Conservation (phyloP, 2,329 filamentous ascomycete species). For the Pyricularia pennisetigena region DNA sequence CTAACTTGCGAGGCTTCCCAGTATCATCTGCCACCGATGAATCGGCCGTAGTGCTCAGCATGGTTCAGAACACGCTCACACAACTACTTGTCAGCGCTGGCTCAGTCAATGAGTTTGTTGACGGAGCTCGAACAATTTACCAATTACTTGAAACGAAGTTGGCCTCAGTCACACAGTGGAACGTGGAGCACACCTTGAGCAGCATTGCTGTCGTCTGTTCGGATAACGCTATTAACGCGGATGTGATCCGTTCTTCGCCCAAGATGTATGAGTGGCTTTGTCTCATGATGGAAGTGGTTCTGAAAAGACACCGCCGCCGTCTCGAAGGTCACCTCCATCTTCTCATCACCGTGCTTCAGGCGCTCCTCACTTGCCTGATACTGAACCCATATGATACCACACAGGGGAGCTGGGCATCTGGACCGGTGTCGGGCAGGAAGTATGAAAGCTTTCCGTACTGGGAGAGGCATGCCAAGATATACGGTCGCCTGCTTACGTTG, state of each 20-base stretch:
- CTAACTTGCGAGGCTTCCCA: neutral
- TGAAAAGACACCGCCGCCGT: conserved; percentile 49
- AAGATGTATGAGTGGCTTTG: conserved; percentile 36
- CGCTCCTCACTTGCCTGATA: conserved; percentile 45
- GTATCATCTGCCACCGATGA: neutral
- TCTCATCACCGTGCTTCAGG: conserved; percentile 41
- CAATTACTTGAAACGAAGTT: conserved; percentile 40
- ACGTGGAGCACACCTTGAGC: conserved; percentile 42
- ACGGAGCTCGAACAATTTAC: conserved; percentile 30
- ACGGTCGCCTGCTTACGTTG: conserved; percentile 13
- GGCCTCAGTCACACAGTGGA: conserved; percentile 45
- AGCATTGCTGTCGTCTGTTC: conserved; percentile 28
- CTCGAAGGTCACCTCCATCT: conserved; percentile 54
- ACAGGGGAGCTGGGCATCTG: conserved; percentile 13
- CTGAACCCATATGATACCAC: conserved; percentile 20
- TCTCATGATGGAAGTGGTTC: conserved; percentile 43
- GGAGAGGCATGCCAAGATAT: conserved; percentile 37
- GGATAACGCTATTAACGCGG: conserved; percentile 7
- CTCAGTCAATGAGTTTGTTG: conserved; percentile 21
- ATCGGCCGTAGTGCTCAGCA: conserved; percentile 24
- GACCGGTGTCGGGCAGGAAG: conserved; percentile 13
- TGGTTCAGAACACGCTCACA: conserved; percentile 30
- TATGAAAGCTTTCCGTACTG: conserved; percentile 24
- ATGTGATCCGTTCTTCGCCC: conserved; percentile 14
- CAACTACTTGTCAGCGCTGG: conserved; percentile 19